These are phyloP conservation scores for Colletotrichum nymphaeae DNA, from an alignment of 2,329 filamentous ascomycete species.

Conservation along the genomic window DNA sequence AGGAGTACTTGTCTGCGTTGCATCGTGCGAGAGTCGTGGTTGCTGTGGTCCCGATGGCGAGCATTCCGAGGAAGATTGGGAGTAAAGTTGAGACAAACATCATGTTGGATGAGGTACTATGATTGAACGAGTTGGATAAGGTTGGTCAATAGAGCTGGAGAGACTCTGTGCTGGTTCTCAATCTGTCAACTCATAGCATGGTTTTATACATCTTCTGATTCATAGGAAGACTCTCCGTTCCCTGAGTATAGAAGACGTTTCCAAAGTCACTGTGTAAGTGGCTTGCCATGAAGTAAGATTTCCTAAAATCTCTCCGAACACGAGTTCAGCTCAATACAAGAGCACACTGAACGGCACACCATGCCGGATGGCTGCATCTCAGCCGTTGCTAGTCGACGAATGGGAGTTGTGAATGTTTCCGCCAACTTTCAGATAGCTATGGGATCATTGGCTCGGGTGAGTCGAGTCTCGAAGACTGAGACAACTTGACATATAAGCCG, in stretches of 20 bases:
- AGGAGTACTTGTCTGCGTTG: slow-evolving; percentile 22
- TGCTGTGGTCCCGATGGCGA: neutral
- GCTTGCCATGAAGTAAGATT: slow-evolving; percentile 19
- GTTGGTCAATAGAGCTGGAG: neutral
- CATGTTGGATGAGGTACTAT: neutral
- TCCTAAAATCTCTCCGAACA: slow-evolving; percentile 36
- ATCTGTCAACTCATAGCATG: neutral
- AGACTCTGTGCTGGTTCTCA: neutral
- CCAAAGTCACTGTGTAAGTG: neutral
- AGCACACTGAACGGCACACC: neutral
- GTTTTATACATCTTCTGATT: neutral
- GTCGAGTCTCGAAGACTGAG: neutral
- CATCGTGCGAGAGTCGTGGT: neutral
- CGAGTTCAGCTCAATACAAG: slow-evolving; percentile 25
- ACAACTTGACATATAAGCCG: neutral
- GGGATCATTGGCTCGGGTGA: neutral
- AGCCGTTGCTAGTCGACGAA: neutral
- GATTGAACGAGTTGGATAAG: no score
- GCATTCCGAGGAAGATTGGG: neutral
- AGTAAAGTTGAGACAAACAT: neutral
- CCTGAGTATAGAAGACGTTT: no score
- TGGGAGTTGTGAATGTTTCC: neutral
- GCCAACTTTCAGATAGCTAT: neutral
- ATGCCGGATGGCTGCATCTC: slow-evolving; percentile 12
- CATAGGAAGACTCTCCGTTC: no score